These are phyloP conservation scores for thale cress (Arabidopsis thaliana) DNA, from an alignment of 345 rosid genomes.

Conservation along the genomic window TAIR10.1 NC_003075.7:1045001-1045500, in stretches of 20 bases:
- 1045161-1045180: background rate
- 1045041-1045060: constrained; percentile 21
- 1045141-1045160: constrained; percentile 24
- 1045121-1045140: constrained; percentile 33
- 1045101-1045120: constrained; percentile 36
- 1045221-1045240: background rate
- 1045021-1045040: constrained; percentile 34
- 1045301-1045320: too few species aligned
- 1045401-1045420: too few species aligned
- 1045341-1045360: too few species aligned
- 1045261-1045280: too few species aligned
- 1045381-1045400: too few species aligned
- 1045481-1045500: background rate
- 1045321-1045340: too few species aligned
- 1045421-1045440: background rate
- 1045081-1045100: constrained; percentile 36
- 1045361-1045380: background rate
- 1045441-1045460: background rate
- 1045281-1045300: too few species aligned
- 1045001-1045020: constrained; percentile 26
- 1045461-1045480: background rate
- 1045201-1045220: too few species aligned
- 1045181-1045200: too few species aligned
- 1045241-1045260: background rate
- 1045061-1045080: constrained; percentile 21